Percentiles rank a stretch among this genome's conserved stretches.
phyloP scores from a whole-genome alignment of 176 grass and related monocot species.

The Avena sativa region DNA sequence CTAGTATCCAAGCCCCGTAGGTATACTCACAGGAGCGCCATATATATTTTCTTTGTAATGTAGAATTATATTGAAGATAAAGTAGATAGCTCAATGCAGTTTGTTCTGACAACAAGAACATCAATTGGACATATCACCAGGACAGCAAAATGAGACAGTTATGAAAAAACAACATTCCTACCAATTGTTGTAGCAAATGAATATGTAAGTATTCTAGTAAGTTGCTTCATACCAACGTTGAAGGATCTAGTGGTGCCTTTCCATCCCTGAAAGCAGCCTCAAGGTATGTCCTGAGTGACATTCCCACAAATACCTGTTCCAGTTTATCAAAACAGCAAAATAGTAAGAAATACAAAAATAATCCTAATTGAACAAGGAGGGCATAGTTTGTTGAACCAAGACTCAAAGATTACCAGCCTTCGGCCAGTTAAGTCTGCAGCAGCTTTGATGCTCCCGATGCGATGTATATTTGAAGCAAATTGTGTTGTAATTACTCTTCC shows the following conservation, averaged over 20 bases:
- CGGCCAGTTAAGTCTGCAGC: constrained; percentile 94
- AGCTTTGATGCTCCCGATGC: constrained; percentile 97
- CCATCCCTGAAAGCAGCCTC: constrained; percentile 99
- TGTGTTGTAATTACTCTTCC: constrained; percentile 99
- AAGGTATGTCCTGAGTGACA: constrained; percentile 97
- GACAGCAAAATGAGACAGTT: neutral
- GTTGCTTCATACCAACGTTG: constrained; percentile 78
- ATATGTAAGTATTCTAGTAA: constrained; percentile 30
- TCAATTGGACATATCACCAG: constrained; percentile 30
- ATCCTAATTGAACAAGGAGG: constrained; percentile 19
- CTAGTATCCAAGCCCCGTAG: constrained; percentile 22
- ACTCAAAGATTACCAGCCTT: constrained; percentile 69
- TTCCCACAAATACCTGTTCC: constrained; percentile 94
- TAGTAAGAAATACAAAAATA: constrained; percentile 40
- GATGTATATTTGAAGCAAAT: constrained; percentile 99
- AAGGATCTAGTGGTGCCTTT: constrained; percentile 98
- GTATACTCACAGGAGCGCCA: neutral
- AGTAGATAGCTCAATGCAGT: constrained; percentile 28
- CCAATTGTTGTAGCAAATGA: constrained; percentile 18
- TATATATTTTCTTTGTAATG: neutral
- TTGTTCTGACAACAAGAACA: constrained; percentile 29
- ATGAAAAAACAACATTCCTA: constrained; percentile 14
- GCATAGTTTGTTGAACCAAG: constrained; percentile 30
- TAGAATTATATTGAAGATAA: neutral
- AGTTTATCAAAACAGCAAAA: constrained; percentile 37